A percentile compares a stretch with the other conserved stretches of the same genome.
Evolutionary conservation across 371 early-diverging fungal genomes (phyloP).

Genomic region (Mortierella sp.): DNA sequence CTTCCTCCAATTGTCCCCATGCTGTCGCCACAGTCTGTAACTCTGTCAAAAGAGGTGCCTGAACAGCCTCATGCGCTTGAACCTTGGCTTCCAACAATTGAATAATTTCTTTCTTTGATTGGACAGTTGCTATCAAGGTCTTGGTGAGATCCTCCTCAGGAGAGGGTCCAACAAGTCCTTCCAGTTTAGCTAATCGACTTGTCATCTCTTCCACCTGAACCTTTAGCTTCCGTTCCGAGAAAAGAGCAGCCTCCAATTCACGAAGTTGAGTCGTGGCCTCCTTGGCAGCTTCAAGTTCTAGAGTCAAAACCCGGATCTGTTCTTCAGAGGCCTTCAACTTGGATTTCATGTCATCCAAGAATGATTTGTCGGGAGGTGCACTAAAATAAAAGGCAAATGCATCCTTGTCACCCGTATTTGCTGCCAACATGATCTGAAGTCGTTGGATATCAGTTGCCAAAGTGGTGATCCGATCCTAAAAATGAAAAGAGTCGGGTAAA

Average conservation of each 20-base stretch:
- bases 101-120: conserved; percentile 48
- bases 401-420: conserved; percentile 68
- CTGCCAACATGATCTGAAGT: conserved; percentile 66
- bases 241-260: conserved; percentile 22
- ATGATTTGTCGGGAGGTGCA: conserved; percentile 53
- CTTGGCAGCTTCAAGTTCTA: conserved; percentile 30
- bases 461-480: conserved; percentile 66
- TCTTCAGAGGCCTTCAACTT: conserved; percentile 58
- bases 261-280: conserved; percentile 24
- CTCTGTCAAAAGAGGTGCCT: conserved; percentile 65
- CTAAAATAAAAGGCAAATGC: conserved; percentile 72
- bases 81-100: conserved; percentile 57
- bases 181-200: conserved; percentile 46
- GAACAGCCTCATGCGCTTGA: conserved; percentile 32
- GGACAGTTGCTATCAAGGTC: conserved; percentile 31
- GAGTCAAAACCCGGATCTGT: conserved; percentile 19
- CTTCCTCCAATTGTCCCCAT: conserved; percentile 83
- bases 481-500: neutral
- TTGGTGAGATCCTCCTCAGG: conserved; percentile 24
- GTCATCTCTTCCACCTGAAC: conserved; percentile 21
- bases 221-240: conserved; percentile 22
- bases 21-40: conserved; percentile 82
- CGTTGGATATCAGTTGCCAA: conserved; percentile 73
- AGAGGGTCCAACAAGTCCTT: conserved; percentile 35
- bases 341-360: conserved; percentile 59